A percentile compares a stretch with the other conserved stretches of the same genome.
These are phyloP conservation scores for Pugionium cornutum DNA, from an alignment of 345 rosid genomes.

Conservation along the genomic window DNA sequence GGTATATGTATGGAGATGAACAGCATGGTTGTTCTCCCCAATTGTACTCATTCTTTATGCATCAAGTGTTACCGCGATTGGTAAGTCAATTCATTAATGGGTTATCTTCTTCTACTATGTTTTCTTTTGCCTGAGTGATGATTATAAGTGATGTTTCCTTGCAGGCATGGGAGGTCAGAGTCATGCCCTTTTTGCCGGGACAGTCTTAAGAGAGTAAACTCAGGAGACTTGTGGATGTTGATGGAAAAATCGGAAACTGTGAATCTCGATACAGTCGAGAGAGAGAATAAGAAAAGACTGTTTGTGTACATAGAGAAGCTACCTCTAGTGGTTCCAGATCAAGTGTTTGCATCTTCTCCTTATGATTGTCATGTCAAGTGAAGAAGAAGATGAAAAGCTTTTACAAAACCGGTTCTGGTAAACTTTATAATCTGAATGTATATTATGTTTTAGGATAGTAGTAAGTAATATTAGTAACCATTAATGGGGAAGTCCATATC, in stretches of 20 bases:
- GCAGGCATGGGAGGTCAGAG: constrained; percentile 68
- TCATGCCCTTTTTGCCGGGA: constrained; percentile 91
- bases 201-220: constrained; percentile 60
- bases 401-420: constrained; percentile 28
- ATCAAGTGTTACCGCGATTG: constrained; percentile 68
- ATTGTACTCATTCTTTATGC: constrained; percentile 73
- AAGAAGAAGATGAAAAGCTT: neutral
- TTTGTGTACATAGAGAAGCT: constrained; percentile 70
- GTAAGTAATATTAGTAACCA: constrained; percentile 32
- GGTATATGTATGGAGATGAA: constrained; percentile 81
- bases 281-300: constrained; percentile 59
- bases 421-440: constrained; percentile 27
- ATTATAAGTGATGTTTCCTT: constrained; percentile 21
- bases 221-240: constrained; percentile 75
- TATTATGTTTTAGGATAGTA: constrained; percentile 39
- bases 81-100: constrained; percentile 35
- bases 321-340: constrained; percentile 64
- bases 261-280: constrained; percentile 45
- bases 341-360: constrained; percentile 47
- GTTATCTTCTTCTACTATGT: neutral
- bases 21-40: constrained; percentile 66
- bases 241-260: constrained; percentile 53
- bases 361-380: constrained; percentile 55
- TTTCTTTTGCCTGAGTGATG: neutral
- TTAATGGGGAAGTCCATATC: constrained; percentile 40